These are phyloP conservation scores for Chrysoporthe austroafricana DNA, from an alignment of 2,329 filamentous ascomycete species.

Conservation along the genomic window DNA sequence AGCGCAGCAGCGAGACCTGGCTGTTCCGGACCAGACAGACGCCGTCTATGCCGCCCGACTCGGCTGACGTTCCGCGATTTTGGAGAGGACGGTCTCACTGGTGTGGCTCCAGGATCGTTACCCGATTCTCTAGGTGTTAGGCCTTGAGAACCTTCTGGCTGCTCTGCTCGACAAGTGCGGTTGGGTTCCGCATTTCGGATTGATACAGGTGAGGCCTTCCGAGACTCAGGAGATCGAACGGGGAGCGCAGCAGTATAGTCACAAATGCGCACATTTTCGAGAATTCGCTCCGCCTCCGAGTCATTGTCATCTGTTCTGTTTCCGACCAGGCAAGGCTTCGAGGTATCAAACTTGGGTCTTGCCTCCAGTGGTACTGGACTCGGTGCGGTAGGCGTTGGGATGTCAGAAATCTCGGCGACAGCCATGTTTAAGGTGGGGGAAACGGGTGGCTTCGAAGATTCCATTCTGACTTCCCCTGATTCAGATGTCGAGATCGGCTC, in stretches of 20 bases:
- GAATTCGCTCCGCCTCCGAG: background rate
- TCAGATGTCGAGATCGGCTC: background rate
- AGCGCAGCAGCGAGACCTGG: slow-evolving; percentile 2
- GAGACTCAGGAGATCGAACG: background rate
- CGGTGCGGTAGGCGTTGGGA: slow-evolving; percentile 41
- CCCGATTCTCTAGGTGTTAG: background rate
- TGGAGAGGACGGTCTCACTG: slow-evolving; percentile 18
- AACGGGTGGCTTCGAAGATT: background rate
- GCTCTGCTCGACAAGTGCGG: background rate
- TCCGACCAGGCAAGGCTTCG: slow-evolving; percentile 10
- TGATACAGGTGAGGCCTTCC: background rate
- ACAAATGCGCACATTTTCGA: background rate
- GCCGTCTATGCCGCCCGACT: slow-evolving; percentile 1
- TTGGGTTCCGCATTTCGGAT: background rate
- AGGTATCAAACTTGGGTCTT: slow-evolving; percentile 38
- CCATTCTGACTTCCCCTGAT: background rate
- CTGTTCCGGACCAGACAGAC: slow-evolving; percentile 5
- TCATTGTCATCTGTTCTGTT: slow-evolving; percentile 19
- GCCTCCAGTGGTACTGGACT: slow-evolving; percentile 39
- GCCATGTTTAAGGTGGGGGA: background rate
- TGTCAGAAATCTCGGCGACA: slow-evolving; percentile 15
- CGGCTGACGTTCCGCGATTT: slow-evolving; percentile 25
- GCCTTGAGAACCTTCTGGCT: background rate
- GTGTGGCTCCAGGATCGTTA: background rate
- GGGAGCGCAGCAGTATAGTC: background rate